Evolutionary conservation across 192 early-diverging fungal genomes (phyloP), one percentile per base, ranked within the genome.

Genomic region (Umbelopsis sp.): DNA sequence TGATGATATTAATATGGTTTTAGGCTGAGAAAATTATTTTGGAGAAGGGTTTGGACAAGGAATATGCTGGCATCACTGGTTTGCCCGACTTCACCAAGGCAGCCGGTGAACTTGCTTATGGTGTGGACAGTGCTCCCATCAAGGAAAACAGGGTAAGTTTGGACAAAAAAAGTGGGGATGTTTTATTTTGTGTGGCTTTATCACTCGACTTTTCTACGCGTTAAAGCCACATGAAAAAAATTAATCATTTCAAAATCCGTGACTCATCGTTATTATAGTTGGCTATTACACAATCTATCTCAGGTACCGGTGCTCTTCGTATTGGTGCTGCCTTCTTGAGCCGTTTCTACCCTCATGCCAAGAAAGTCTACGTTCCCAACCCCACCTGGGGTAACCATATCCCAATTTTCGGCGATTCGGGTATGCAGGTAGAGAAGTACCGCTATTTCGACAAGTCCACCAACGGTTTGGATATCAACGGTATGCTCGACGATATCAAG

Each of bases 341-440:
- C 67, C 77, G 88, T 18, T 97, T 90, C 82, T 94, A 89, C 85
- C 81, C 86, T 68, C 82, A 88, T 52, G 89, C 87, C 74, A 96
- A 94, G 84, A 93, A 90, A 73, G 91, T 97, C 65, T 92, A 94
- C 76, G 81, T 99, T 50, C 95, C 97, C 46, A 93, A 88, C 64
- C 97, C 97, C 71, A 94, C 91, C 69, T 99, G 96, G 97, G 97
- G 95, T 64, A 99, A 99, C 89, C 98, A 99, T 80, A 91, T 82
- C 23, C 89, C 95, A 49, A 93, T 99, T 66, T 95, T 98, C 89
- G 82, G 88, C 67, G 92, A 96, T 76, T 85, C 95, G 35, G 95
- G 94, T 35, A 79, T 99, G 37, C 87, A 93, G 78, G 91, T 97
- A 22, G 87, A 82, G 49, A 83, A 88, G 76, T 98, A 99, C 85